Base-by-base conservation (phyloP, 768 basidiomycete species). In the Zangia roseola region DNA sequence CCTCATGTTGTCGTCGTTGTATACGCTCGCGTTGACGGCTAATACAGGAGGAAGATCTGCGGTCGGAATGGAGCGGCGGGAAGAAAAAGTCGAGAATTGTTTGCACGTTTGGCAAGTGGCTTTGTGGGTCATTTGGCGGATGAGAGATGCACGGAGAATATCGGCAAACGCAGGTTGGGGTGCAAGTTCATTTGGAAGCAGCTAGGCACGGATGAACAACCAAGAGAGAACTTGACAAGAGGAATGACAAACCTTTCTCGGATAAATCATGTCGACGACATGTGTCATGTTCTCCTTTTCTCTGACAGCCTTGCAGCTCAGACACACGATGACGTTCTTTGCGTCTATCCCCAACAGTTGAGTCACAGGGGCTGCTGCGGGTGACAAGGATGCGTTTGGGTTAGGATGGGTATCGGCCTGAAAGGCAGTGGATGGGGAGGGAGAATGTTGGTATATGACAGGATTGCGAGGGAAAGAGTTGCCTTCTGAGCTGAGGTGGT, bases 91-190 rank as follows among this genome's bases (percentile, higher is more conserved):
- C 2, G 87, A 69, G 58, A 88, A 83, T 31, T 84, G 82, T 64
- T 85, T 88, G 74, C 95, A 98, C 2, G 74, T 77, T 53, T 82
- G 82, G 65, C 97, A 99, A 8, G 82, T 87, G 6, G 91, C 87
- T 68, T 91, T 94, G 62, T 94, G 90, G 17, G 82, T 78, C 54
- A 86, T 85, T 49, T 91, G 86, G 21, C 92, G 88, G 33, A 87
- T 73, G 13, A 98, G 65, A 2, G 97, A 94, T 30, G 78, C 73
- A 6, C 80, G 79, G 3, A 99, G 70, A 50, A 97, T 76, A 6
- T 79, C 77, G 3, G 78, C 56, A 59, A 97, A 92, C 52, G 84
- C 76, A 2, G 69, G 65, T 8, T 73, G 62, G 24, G 68, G 63
- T 0, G 64, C 58, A 10, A 65, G 58, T 55, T 78, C 74, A 52